A percentile compares a stretch with the other conserved stretches of the same genome.
phyloP scores from a whole-genome alignment of 2,329 filamentous ascomycete species.

The Cercospora zeae-maydis region DNA sequence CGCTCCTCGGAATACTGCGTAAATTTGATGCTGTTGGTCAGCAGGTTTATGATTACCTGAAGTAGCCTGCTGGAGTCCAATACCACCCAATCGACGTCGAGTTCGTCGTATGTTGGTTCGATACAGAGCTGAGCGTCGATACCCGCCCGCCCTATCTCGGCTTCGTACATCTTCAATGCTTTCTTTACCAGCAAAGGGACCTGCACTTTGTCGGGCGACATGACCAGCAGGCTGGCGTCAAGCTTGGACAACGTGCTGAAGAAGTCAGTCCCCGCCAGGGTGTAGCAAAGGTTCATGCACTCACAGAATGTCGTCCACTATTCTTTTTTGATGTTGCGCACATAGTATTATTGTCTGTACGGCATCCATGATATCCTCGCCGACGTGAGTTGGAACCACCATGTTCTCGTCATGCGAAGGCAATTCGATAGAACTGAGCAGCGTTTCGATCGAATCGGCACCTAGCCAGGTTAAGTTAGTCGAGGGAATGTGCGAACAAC shows the following conservation, averaged over 20 bases:
- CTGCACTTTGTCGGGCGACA: conserved; percentile 42
- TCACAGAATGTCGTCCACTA: conserved; percentile 46
- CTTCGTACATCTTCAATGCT: conserved; percentile 36
- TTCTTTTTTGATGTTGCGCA: conserved; percentile 47
- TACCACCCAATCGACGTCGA: conserved; percentile 40
- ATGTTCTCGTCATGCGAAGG: conserved; percentile 28
- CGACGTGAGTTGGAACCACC: conserved; percentile 18
- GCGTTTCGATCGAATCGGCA: conserved; percentile 43
- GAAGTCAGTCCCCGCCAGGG: background rate
- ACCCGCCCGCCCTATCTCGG: conserved; percentile 28
- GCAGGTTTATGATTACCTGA: conserved; percentile 43
- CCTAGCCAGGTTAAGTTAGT: conserved; percentile 21
- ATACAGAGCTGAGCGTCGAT: conserved; percentile 31
- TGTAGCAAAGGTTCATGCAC: background rate
- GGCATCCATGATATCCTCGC: conserved; percentile 30
- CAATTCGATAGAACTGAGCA: conserved; percentile 25
- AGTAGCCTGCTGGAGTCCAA: conserved; percentile 44
- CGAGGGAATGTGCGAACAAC: background rate
- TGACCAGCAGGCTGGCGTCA: conserved; percentile 43
- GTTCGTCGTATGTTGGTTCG: conserved; percentile 37
- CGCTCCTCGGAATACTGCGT: conserved; percentile 39
- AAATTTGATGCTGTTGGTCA: conserved; percentile 50
- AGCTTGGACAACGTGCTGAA: conserved; percentile 42
- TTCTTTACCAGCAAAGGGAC: conserved; percentile 37
- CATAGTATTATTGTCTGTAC: conserved; percentile 45